phyloP scores from a whole-genome alignment of 1,284 basidiomycete species.

The Austroboletus niveus region DNA sequence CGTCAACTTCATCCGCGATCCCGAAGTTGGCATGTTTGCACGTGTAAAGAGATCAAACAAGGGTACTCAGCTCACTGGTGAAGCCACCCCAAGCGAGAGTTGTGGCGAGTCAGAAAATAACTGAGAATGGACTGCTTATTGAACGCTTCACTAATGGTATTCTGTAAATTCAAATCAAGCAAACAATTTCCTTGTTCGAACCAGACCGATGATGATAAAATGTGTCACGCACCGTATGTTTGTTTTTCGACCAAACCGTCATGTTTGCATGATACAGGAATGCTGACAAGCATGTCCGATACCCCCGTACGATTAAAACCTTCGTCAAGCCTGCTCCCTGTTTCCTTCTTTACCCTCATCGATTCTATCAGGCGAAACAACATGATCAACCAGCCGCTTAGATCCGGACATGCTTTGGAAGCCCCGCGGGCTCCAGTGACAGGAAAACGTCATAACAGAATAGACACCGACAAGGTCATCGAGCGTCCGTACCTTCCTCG shows the following conservation, averaged over 20 bases:
- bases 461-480: conserved; percentile 25
- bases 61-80: conserved; percentile 18
- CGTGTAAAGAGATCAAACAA: conserved; percentile 45
- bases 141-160: conserved; percentile 14
- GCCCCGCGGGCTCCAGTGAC: conserved; percentile 26
- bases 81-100: conserved; percentile 16
- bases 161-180: conserved; percentile 16
- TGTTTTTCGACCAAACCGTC: conserved; percentile 13
- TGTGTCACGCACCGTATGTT: conserved; percentile 9
- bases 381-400: conserved; percentile 22
- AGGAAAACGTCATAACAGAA: conserved; percentile 15
- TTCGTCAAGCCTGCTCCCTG: conserved; percentile 12
- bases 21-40: conserved; percentile 74
- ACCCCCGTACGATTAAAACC: conserved; percentile 9
- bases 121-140: conserved; percentile 13
- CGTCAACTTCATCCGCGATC: conserved; percentile 89
- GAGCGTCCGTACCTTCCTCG: conserved; percentile 30
- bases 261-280: conserved; percentile 1
- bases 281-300: conserved; percentile 16
- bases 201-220: background rate
- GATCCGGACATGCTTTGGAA: conserved; percentile 16
- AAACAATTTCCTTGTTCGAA: conserved; percentile 2
- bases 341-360: conserved; percentile 20
- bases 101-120: conserved; percentile 14
- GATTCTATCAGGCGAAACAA: conserved; percentile 17